phyloP scores from a whole-genome alignment of 192 early-diverging fungal genomes.

The Entomortierella beljakovae region DNA sequence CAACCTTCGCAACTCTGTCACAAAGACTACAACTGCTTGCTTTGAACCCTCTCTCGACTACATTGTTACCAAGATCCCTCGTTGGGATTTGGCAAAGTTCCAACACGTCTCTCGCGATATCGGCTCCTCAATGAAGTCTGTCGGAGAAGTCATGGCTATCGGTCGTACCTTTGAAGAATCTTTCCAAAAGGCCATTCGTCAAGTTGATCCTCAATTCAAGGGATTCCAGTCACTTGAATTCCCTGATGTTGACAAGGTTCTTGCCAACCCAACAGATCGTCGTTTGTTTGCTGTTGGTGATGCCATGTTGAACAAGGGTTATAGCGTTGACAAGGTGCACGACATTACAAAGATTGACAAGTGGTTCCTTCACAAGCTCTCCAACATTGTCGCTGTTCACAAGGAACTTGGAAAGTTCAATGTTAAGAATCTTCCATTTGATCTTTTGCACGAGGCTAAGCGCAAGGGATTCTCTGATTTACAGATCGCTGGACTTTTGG shows the following conservation, averaged over 20 bases:
- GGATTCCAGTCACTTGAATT: constrained; percentile 76
- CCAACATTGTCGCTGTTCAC: constrained; percentile 87
- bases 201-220: constrained; percentile 91
- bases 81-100: constrained; percentile 98
- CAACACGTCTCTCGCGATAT: constrained; percentile 87
- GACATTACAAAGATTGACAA: constrained; percentile 93
- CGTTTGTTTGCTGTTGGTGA: constrained; percentile 97
- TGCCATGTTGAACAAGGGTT: constrained; percentile 89
- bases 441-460: constrained; percentile 82
- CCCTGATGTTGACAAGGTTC: constrained; percentile 85
- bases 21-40: constrained; percentile 93
- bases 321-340: constrained; percentile 92
- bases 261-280: constrained; percentile 91
- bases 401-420: constrained; percentile 62
- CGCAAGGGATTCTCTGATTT: constrained; percentile 89
- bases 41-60: constrained; percentile 98
- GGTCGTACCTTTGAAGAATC: constrained; percentile 97
- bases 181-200: constrained; percentile 93
- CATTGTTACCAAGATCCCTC: constrained; percentile 95
- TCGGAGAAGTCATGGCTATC: constrained; percentile 99
- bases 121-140: constrained; percentile 94
- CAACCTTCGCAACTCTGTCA: constrained; percentile 91
- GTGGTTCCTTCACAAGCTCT: constrained; percentile 98
- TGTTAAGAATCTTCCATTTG: constrained; percentile 63
- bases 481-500: constrained; percentile 78